Conservation (phyloP, 352 stramenopile genomes). For the Pythium phragmitis region DNA sequence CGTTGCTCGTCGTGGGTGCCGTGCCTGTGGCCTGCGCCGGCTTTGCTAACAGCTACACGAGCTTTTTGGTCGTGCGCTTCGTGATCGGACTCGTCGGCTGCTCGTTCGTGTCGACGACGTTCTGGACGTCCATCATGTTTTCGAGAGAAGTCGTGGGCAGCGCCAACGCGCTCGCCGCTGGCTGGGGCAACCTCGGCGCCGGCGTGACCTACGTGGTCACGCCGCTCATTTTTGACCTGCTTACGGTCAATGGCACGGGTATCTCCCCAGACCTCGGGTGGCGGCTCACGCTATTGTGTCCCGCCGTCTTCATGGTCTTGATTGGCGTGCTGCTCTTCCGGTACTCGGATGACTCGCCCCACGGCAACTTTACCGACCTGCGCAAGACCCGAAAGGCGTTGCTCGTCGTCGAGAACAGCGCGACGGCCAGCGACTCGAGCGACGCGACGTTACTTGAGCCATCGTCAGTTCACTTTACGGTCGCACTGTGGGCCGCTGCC, state of each 20-base stretch:
- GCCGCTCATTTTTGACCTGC: conserved; percentile 84
- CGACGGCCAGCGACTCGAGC: conserved; percentile 17
- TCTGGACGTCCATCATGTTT: conserved; percentile 94
- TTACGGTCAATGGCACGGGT: conserved; percentile 49
- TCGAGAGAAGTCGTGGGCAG: conserved; percentile 90
- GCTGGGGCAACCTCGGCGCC: conserved; percentile 94
- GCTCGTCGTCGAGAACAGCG: neutral
- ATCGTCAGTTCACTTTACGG: conserved; percentile 8
- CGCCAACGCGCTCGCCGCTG: conserved; percentile 90
- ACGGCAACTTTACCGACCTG: conserved; percentile 90
- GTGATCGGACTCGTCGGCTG: conserved; percentile 93
- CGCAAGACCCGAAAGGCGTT: conserved; percentile 21
- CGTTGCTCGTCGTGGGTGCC: conserved; percentile 71
- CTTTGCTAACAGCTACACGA: conserved; percentile 74
- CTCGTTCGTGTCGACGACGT: conserved; percentile 92
- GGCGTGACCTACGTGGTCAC: conserved; percentile 88
- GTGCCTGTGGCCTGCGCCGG: conserved; percentile 86
- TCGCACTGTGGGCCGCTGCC: conserved; percentile 37
- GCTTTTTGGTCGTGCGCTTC: conserved; percentile 86
- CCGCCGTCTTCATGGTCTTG: conserved; percentile 80
- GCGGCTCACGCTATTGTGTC: conserved; percentile 89
- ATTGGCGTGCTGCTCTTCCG: conserved; percentile 67
- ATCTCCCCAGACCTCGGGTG: conserved; percentile 82
- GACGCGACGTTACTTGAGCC: conserved; percentile 14
- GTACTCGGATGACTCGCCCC: conserved; percentile 90